These are phyloP conservation scores for Skeletonema menzelii DNA, from an alignment of 108 stramenopile species.

Conservation along the genomic window DNA sequence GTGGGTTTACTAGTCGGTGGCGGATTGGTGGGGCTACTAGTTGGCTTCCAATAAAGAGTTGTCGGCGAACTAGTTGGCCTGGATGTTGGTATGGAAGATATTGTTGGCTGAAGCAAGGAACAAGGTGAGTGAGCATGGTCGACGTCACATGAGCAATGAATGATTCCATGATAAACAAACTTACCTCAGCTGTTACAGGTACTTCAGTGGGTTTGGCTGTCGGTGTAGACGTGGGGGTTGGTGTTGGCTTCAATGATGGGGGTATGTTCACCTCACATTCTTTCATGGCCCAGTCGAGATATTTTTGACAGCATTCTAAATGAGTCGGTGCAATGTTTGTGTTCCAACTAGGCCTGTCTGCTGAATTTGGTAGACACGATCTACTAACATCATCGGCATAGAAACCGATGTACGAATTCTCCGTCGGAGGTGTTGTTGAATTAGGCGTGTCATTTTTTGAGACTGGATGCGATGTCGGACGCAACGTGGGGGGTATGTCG, in stretches of 20 bases:
- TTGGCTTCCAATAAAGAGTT: neutral
- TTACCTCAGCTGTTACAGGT: neutral
- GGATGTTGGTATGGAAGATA: neutral
- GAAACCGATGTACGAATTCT: neutral
- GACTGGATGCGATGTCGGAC: neutral
- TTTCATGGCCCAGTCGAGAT: neutral
- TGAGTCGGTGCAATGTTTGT: neutral
- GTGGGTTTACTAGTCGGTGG: neutral
- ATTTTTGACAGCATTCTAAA: neutral
- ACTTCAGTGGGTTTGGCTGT: no score
- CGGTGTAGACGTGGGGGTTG: neutral
- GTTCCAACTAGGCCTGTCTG: neutral
- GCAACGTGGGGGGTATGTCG: neutral
- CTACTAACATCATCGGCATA: neutral
- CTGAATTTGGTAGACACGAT: neutral
- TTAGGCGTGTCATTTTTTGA: neutral
- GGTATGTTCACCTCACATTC: neutral
- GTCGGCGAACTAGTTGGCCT: neutral
- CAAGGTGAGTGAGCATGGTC: neutral
- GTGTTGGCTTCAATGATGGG: neutral
- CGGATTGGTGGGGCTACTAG: neutral
- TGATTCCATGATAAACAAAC: neutral
- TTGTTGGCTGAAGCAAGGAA: neutral
- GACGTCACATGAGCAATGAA: neutral
- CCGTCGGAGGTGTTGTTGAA: neutral